phyloP scores from a whole-genome alignment of 73 alveolate genomes.

The Paramecium tetraurelia region DNA sequence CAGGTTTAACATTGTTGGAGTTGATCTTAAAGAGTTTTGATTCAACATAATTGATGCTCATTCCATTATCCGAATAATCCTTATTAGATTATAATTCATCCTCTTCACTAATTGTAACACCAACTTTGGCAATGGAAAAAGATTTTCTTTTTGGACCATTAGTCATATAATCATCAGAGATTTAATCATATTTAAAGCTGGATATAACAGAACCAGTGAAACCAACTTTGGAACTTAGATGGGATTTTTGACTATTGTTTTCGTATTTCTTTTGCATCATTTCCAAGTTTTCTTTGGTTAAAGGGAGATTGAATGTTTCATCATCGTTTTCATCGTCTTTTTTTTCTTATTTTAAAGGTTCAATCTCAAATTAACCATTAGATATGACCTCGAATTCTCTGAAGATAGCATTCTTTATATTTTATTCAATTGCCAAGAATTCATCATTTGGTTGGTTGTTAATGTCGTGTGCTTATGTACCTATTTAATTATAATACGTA shows the following conservation, averaged over 20 bases:
- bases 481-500: neutral
- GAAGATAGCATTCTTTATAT: constrained; percentile 31
- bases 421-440: neutral
- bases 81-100: constrained; percentile 3
- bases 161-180: neutral
- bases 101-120: constrained; percentile 29
- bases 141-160: constrained; percentile 35
- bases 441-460: neutral
- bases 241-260: neutral
- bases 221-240: neutral
- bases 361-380: neutral
- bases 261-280: constrained; percentile 45
- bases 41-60: neutral
- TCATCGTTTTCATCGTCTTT: constrained; percentile 14
- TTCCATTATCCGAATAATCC: neutral
- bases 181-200: constrained; percentile 32
- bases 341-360: neutral
- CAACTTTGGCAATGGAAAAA: neutral
- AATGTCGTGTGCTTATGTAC: neutral
- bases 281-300: constrained; percentile 35
- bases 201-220: constrained; percentile 25
- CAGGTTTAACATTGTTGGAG: constrained; percentile 3
- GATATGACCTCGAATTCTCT: constrained; percentile 16
- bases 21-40: neutral
- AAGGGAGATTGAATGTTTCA: neutral